Conservation (phyloP, 75 land plant genomes). For the Selaginella moellendorffii region DNA sequence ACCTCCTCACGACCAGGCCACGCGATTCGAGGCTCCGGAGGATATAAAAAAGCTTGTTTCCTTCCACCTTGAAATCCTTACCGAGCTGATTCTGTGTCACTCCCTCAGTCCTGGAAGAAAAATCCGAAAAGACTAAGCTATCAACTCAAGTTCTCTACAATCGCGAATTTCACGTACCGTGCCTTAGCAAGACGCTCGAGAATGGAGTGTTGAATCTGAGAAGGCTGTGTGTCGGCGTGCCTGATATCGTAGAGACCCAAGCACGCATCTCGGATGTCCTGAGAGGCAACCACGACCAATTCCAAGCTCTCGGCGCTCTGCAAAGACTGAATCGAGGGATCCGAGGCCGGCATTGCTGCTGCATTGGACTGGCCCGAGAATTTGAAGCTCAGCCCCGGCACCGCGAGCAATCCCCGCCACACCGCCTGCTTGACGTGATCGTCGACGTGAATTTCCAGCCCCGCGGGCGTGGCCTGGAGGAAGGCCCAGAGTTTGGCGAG, state of each 20-base stretch:
- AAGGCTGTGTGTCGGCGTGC: slow-evolving; percentile 29
- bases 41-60: slow-evolving; percentile 68
- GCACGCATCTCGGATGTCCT: slow-evolving; percentile 55
- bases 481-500: slow-evolving; percentile 41
- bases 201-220: slow-evolving; percentile 31
- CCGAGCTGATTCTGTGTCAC: slow-evolving; percentile 77
- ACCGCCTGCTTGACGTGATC: slow-evolving; percentile 34
- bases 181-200: slow-evolving; percentile 74
- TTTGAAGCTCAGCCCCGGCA: slow-evolving; percentile 37
- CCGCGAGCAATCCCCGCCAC: slow-evolving; percentile 36
- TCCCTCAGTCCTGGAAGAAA: slow-evolving; percentile 55
- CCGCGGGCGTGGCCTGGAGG: slow-evolving; percentile 24
- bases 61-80: slow-evolving; percentile 61
- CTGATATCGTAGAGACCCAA: slow-evolving; percentile 57
- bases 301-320: slow-evolving; percentile 40
- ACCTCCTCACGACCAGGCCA: slow-evolving; percentile 55
- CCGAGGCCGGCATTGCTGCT: slow-evolving; percentile 5
- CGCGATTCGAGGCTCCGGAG: slow-evolving; percentile 59
- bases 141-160: too few species aligned
- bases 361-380: background rate
- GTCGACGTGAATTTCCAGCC: slow-evolving; percentile 30
- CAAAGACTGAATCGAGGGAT: slow-evolving; percentile 26
- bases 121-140: background rate
- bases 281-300: slow-evolving; percentile 42
- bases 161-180: slow-evolving; percentile 46